Base-by-base conservation (phyloP, 305 asterid species). In the Fraxinus sp. region DNA sequence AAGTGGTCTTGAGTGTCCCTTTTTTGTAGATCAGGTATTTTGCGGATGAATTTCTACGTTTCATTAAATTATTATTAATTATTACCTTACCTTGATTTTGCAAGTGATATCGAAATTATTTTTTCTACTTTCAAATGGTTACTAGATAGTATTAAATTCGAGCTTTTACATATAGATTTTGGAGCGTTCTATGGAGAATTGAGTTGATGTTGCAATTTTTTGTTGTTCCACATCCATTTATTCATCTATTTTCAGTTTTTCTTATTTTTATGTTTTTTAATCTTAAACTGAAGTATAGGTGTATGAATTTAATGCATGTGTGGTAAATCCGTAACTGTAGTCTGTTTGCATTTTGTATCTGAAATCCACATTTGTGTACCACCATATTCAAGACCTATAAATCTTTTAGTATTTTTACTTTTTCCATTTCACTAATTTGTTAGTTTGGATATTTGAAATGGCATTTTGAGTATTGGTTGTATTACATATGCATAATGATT, bases 141-240 rank as follows among this genome's bases (percentile, higher is more conserved):
- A 46, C 57, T 11, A 46, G 14, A 3, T 46, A 52, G 22, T 52
- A 52, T 52, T 16, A 52, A 13, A n/a, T 52, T 16, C 64, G 1
- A 2, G 64, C 20, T 16, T 52, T 52, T 4, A 16, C 20, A 52
- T 52, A 1, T 52, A n/a, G 24, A 52, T 16, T 52, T 16, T 52
- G 62, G 62, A 52, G 18, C 7, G 62, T 1, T 52, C 62, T 52
- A 52, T 16, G 22, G 22, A 52, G 36, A 79, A 39, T 71, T 79
- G 2, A 46, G 35, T 77, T 52, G 86, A 85, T 82, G 86, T 80
- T 35, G 79, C 13, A 57, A 71, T 33, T 35, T 75, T 52, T 20
- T 52, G 62, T 43, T 43, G 55, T 43, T 43, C n/a, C 55, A 11
- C 5, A 43, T 43, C 57, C 13, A 46, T 46, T 46, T 3, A 46